Conservation (phyloP, 805 yeast genomes). For the Cyberlindnera maritima region DNA sequence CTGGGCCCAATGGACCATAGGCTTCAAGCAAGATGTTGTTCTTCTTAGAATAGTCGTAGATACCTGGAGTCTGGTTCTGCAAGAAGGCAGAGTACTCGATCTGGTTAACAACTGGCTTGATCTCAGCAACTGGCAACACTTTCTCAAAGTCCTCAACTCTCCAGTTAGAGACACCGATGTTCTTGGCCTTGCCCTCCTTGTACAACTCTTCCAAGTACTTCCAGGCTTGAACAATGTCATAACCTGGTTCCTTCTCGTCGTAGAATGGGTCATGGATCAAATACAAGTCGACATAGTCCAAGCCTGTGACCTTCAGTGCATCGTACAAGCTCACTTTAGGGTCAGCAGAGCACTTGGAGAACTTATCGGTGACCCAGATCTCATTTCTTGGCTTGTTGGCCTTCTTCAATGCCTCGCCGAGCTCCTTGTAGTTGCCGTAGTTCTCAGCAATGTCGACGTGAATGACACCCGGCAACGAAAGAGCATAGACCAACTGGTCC, state of each 20-base stretch:
- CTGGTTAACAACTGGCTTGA: constrained; percentile 58
- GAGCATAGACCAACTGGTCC: constrained; percentile 30
- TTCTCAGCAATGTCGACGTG: constrained; percentile 61
- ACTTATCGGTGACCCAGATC: constrained; percentile 56
- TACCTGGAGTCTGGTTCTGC: constrained; percentile 65
- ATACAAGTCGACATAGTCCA: constrained; percentile 51
- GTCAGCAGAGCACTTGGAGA: constrained; percentile 31
- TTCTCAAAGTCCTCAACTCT: constrained; percentile 42
- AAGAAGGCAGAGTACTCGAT: constrained; percentile 64
- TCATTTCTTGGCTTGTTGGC: constrained; percentile 45
- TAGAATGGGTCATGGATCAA: constrained; percentile 46
- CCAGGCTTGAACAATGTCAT: constrained; percentile 50
- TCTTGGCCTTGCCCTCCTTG: constrained; percentile 51
- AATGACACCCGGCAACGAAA: constrained; percentile 44
- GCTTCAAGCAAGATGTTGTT: constrained; percentile 57
- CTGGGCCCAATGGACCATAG: constrained; percentile 66
- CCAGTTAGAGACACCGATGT: constrained; percentile 64
- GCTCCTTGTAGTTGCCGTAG: constrained; percentile 52
- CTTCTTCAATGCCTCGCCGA: constrained; percentile 44
- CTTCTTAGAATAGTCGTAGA: constrained; percentile 46
- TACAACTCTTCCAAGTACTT: constrained; percentile 44
- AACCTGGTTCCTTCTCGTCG: constrained; percentile 32
- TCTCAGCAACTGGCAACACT: constrained; percentile 36
- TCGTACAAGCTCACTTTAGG: constrained; percentile 41
- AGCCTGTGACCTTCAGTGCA: constrained; percentile 37